Conservation (phyloP, 345 rosid species). For the Lumnitzera littorea region DNA sequence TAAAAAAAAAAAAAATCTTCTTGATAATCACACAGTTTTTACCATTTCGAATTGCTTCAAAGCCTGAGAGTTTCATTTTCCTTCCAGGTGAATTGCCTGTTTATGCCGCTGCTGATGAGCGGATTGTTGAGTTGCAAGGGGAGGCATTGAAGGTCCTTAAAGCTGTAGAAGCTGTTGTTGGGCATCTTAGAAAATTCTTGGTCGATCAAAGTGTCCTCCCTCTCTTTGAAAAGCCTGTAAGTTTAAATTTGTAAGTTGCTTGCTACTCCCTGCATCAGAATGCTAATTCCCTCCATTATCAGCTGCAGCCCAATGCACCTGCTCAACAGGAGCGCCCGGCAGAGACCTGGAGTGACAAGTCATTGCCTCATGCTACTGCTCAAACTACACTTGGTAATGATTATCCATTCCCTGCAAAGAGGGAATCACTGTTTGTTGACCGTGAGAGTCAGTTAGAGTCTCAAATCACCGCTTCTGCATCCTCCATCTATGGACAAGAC, state of each 20-base stretch:
- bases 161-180: constrained; percentile 62
- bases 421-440: constrained; percentile 49
- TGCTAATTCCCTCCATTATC: constrained; percentile 1
- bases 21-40: too few relatives aligned
- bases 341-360: constrained; percentile 41
- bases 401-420: constrained; percentile 37
- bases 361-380: constrained; percentile 25
- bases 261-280: constrained; percentile 2
- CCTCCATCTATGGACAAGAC: constrained; percentile 56
- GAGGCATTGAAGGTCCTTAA: constrained; percentile 56
- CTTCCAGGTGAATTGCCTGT: constrained; percentile 54
- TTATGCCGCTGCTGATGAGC: constrained; percentile 57
- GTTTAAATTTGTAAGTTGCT: constrained; percentile 9
- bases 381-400: constrained; percentile 31
- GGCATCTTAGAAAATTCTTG: constrained; percentile 74
- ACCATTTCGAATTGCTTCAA: too few relatives aligned
- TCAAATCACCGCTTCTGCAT: constrained; percentile 34
- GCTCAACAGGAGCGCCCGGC: constrained; percentile 47
- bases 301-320: constrained; percentile 36
- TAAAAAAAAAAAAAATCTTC: too few relatives aligned
- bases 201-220: constrained; percentile 77
- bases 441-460: constrained; percentile 49
- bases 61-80: not conserved
- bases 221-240: constrained; percentile 70
- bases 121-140: constrained; percentile 65